Base-by-base conservation (phyloP, 345 rosid species). In the Pelargonium nanum region DNA sequence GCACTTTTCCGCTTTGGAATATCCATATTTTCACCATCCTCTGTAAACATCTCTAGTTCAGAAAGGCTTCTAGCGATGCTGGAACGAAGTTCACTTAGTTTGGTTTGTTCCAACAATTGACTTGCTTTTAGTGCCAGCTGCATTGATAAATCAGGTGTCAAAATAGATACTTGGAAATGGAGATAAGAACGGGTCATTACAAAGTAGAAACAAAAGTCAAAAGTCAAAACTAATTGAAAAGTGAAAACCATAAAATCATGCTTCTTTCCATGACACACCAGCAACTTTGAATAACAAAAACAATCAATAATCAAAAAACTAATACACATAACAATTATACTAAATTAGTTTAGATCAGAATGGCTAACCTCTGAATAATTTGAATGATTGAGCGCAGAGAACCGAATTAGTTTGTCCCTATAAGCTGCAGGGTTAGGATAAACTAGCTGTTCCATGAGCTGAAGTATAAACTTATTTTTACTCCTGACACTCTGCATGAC, bases 401-500 rank as follows among this genome's bases (percentile, higher is more conserved):
- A 90, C 52, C 96, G 92, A 54, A 94, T 84, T 21, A 94, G 87
- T 78, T 86, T 83, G 60, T 86, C 96, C 79, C 97, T 84, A 75
- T 94, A 94, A 7, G 95, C 97, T 67, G 97, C 99, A 68, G 99
- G 99, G 65, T 86, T 94, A n/a, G 99, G 97, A 73, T 94, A 90
- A 75, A 90, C 97, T 63, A 94, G 82, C 66, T 94, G 99, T 75
- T 94, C 97, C 97, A 94, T 83, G 71, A 94, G 91, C 63, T 85
- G 80, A 26, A 94, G 74, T 69, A 94, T 83, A 65, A 94, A 78
- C 75, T 87, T 87, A 70, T 94, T 94, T 81, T 90, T 94, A 73
- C 88, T 82, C 79, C 71, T 88, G 72, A 93, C 78, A 68, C 97
- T 97, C 99, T 93, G 79, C 72, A 70, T 68, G 34, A 57, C 62